These are phyloP conservation scores for Hyphopichia homilentoma DNA, from an alignment of 805 yeast genomes.

Conservation along the genomic window DNA sequence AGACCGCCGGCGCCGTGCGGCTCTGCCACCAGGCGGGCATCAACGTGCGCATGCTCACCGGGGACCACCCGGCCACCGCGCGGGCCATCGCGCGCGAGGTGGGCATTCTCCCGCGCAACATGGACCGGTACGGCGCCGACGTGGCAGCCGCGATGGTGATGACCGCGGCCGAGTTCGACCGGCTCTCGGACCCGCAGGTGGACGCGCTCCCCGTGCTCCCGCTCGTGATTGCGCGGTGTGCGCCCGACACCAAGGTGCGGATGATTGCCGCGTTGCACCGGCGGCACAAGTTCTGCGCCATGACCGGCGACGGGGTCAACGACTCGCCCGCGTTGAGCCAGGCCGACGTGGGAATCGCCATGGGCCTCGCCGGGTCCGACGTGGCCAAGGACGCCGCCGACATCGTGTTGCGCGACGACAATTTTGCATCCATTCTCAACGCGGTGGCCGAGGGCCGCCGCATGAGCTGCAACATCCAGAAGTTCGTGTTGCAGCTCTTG, in stretches of 20 bases:
- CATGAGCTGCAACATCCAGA: slow-evolving; percentile 75
- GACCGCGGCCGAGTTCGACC: slow-evolving; percentile 36
- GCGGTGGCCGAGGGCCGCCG: slow-evolving; percentile 80
- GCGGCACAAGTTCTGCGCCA: slow-evolving; percentile 33
- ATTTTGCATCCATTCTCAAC: slow-evolving; percentile 73
- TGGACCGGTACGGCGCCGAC: slow-evolving; percentile 29
- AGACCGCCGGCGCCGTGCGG: slow-evolving; percentile 62
- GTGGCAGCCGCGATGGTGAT: slow-evolving; percentile 33
- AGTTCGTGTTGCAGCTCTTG: slow-evolving; percentile 68
- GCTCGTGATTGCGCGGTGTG: slow-evolving; percentile 39
- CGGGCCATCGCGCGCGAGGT: slow-evolving; percentile 78
- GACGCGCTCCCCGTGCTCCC: slow-evolving; percentile 36
- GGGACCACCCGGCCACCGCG: slow-evolving; percentile 79
- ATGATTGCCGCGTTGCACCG: slow-evolving; percentile 41
- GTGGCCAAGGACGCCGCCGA: slow-evolving; percentile 85
- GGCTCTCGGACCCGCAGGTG: slow-evolving; percentile 26
- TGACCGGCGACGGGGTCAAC: slow-evolving; percentile 68
- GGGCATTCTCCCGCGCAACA: slow-evolving; percentile 60
- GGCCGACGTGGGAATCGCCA: slow-evolving; percentile 81
- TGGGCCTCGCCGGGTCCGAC: slow-evolving; percentile 76
- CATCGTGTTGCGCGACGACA: slow-evolving; percentile 66
- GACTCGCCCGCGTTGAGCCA: slow-evolving; percentile 75
- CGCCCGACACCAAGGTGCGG: slow-evolving; percentile 39
- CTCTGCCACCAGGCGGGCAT: slow-evolving; percentile 72
- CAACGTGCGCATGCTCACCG: slow-evolving; percentile 77